These are phyloP conservation scores for Fragilariopsis cylindrus DNA, from an alignment of 108 stramenopile genomes.

Conservation along the genomic window DNA sequence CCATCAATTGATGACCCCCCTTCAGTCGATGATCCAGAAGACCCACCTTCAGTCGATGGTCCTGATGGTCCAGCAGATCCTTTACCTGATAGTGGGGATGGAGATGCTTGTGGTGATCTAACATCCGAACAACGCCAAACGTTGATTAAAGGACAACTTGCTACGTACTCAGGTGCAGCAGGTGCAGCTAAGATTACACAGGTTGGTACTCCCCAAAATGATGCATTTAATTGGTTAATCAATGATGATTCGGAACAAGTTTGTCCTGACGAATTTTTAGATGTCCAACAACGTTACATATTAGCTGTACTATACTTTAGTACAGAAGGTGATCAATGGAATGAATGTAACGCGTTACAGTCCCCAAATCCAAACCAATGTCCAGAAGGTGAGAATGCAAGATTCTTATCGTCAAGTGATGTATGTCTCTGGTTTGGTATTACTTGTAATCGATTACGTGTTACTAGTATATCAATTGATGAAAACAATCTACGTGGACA, in stretches of 20 bases:
- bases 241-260: slow-evolving; percentile 42
- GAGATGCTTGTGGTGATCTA: slow-evolving; percentile 17
- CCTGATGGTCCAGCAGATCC: background rate
- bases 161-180: slow-evolving; percentile 11
- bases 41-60: no score
- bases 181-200: background rate
- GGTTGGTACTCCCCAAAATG: slow-evolving; percentile 43
- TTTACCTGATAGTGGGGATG: background rate
- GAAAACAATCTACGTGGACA: slow-evolving; percentile 39
- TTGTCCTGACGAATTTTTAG: slow-evolving; percentile 47
- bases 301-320: slow-evolving; percentile 49
- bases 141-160: slow-evolving; percentile 8
- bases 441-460: slow-evolving; percentile 33
- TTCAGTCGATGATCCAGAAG: no score
- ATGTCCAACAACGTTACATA: slow-evolving; percentile 49
- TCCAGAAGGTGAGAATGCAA: slow-evolving; percentile 11
- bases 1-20: no score
- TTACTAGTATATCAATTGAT: slow-evolving; percentile 42
- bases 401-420: slow-evolving; percentile 40
- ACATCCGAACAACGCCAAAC: slow-evolving; percentile 13
- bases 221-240: slow-evolving; percentile 63
- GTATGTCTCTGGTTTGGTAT: slow-evolving; percentile 53
- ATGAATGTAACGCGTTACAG: slow-evolving; percentile 20
- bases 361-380: slow-evolving; percentile 8
- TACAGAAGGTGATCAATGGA: slow-evolving; percentile 54